Percentiles rank a stretch among this genome's conserved stretches.
phyloP scores from a whole-genome alignment of 1,284 basidiomycete genomes.

The Vanrija sp. region DNA sequence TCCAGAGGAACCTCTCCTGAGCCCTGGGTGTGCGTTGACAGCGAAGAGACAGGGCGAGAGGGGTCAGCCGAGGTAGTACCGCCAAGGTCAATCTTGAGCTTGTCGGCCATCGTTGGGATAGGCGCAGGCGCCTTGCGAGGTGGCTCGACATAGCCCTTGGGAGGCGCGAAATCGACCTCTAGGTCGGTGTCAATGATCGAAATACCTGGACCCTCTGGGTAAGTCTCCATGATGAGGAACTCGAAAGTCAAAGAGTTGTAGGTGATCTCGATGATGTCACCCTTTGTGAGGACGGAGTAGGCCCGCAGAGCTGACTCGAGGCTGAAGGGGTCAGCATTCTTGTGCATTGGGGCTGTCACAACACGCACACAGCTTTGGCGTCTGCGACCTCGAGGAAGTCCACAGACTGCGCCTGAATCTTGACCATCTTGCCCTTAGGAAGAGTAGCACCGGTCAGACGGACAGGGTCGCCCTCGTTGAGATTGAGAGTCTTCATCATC shows the following conservation, averaged over 20 bases:
- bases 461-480: conserved; percentile 93
- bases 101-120: conserved; percentile 90
- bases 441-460: conserved; percentile 83
- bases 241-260: conserved; percentile 94
- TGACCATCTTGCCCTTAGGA: conserved; percentile 92
- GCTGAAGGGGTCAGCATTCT: conserved; percentile 50
- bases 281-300: conserved; percentile 84
- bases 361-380: conserved; percentile 88
- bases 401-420: conserved; percentile 91
- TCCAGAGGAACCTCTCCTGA: conserved; percentile 61
- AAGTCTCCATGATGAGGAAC: conserved; percentile 90
- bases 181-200: conserved; percentile 92
- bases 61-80: conserved; percentile 66
- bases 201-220: conserved; percentile 83
- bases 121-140: conserved; percentile 75
- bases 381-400: conserved; percentile 88
- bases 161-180: conserved; percentile 59
- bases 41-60: conserved; percentile 66
- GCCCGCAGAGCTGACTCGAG: conserved; percentile 93
- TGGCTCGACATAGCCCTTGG: conserved; percentile 76
- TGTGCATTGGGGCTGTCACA: not conserved
- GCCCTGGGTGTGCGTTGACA: conserved; percentile 36
- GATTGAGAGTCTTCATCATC: conserved; percentile 91
- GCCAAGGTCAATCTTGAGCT: conserved; percentile 88
- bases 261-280: conserved; percentile 85